Evolutionary conservation across 1,284 basidiomycete species (phyloP), one percentile per base, ranked within the genome.

Genomic region (Malassezia psittaci): DNA sequence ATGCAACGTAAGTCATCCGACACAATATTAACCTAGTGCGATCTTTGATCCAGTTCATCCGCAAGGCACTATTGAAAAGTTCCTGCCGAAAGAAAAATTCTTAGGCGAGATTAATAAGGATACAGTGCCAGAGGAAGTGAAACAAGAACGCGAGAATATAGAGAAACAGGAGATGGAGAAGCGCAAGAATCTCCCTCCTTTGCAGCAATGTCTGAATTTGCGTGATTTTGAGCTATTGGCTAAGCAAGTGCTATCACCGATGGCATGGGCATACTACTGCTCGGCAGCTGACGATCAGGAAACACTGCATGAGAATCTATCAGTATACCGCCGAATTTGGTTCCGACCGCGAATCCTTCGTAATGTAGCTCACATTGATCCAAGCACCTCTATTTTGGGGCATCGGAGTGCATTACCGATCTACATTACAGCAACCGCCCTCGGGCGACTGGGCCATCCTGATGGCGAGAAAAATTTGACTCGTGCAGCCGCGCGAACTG

Each of bases 391-490:
- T 13, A 48, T 58, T 9, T 55, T 68, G 6, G 64, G 58, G 8
- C 55, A 51, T 44, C 42, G 48, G 0, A 56, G 44, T 32, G 33
- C 59, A 8, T 38, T 71, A 7, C 69, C 69, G 4, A 29, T 72
- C 15, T 91, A 90, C 75, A 87, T 89, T 46, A 84, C 83, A 43
- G 88, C 86, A 12, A 86, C 86, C 19, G 90, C 88, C 5, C 83
- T 91, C 61, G 89, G 88, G n/a, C 86, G 85, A 67, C 79, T 93
- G 3, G 89, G 89, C 1, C 90, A 94, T 69, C 88, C 89, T 0
- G 87, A 91, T 54, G 90, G 90, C 16, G 90, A 94, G 76, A 79
- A 91, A 42, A 91, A 90, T 75, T 83, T 93, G 56, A 87, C 87
- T 1, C 79, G 79, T 45, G 90, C 84, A 2, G 83, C 84, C 5